These are phyloP conservation scores for Sphaerulina populicola DNA, from an alignment of 2,329 filamentous ascomycete species.

Conservation along the genomic window DNA sequence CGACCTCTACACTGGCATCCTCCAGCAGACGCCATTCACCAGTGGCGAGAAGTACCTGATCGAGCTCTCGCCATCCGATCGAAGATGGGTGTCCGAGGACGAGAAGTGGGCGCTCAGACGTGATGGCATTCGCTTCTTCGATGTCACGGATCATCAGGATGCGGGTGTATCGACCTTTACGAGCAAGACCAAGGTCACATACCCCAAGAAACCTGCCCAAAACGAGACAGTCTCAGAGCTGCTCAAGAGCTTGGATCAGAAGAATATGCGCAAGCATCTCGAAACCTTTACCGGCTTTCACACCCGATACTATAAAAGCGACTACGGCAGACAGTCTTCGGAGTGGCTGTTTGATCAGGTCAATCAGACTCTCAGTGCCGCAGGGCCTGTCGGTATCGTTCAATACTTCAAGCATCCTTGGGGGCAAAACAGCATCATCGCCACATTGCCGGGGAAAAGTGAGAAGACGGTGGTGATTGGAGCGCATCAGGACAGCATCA, in stretches of 20 bases:
- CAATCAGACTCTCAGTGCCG: conserved; percentile 58
- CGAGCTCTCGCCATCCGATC: conserved; percentile 75
- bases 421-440: conserved; percentile 83
- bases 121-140: conserved; percentile 81
- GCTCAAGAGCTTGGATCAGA: conserved; percentile 60
- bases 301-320: conserved; percentile 72
- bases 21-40: conserved; percentile 26
- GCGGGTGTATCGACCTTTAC: conserved; percentile 1
- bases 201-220: conserved; percentile 58
- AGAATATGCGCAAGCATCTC: conserved; percentile 68
- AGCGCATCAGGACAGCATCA: conserved; percentile 73
- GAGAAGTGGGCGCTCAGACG: conserved; percentile 87
- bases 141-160: conserved; percentile 61
- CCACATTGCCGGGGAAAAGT: conserved; percentile 76
- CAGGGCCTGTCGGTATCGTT: conserved; percentile 61
- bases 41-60: conserved; percentile 58
- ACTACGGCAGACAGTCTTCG: conserved; percentile 73
- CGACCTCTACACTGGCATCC: conserved; percentile 18
- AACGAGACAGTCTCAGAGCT: conserved; percentile 60
- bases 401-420: conserved; percentile 72
- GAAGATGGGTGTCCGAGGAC: conserved; percentile 81
- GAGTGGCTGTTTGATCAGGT: conserved; percentile 77
- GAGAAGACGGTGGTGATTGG: conserved; percentile 82
- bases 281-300: conserved; percentile 71
- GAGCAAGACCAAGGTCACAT: conserved; percentile 45